Evolutionary conservation across 2,329 filamentous ascomycete species (phyloP), one percentile per base, ranked within the genome.

Genomic region (Alternaria infectoria): DNA sequence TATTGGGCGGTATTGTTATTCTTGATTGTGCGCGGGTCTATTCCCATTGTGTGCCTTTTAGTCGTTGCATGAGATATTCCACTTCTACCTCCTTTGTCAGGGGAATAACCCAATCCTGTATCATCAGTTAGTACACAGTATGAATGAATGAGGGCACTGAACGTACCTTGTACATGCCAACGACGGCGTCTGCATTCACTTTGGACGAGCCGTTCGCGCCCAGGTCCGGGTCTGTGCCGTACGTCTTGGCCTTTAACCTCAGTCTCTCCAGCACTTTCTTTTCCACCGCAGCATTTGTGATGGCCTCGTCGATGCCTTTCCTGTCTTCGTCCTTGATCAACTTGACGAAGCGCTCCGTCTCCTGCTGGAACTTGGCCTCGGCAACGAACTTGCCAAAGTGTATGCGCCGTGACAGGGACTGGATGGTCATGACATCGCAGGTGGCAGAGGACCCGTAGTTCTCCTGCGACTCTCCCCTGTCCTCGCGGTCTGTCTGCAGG

Each of bases 351-450:
- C 84, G 87, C 72, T 94, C 92, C 28, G 89, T 87, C 71, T 98
- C 92, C 50, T 91, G 90, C 72, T 88, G 87, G 82, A 97, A 99
- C 83, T 99, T 99, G 63, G 91, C 90, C 85, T 99, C 96, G 46
- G 96, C 96, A 9, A 99, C 96, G 75, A 98, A 98, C 83, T 98
- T 99, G 71, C 96, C 96, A 83, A 97, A 99, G 81, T 99, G 96
- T 71, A 99, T 96, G 59, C 96, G 86, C 45, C 95, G 87, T 43
- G 93, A 96, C 50, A 99, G 83, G 4, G 96, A 92, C 83, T 99
- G 96, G 68, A 99, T 84, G 74, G 92, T 95, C 57, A 88, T 87
- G 65, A 99, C 96, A 81, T 99, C 96, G 78, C 91, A 93, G 1
- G 93, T 97, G 2, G 93, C 95, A 1, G 94, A 87, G 6, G 92